phyloP scores from a whole-genome alignment of 345 rosid species.

The Pistacia vera region DNA sequence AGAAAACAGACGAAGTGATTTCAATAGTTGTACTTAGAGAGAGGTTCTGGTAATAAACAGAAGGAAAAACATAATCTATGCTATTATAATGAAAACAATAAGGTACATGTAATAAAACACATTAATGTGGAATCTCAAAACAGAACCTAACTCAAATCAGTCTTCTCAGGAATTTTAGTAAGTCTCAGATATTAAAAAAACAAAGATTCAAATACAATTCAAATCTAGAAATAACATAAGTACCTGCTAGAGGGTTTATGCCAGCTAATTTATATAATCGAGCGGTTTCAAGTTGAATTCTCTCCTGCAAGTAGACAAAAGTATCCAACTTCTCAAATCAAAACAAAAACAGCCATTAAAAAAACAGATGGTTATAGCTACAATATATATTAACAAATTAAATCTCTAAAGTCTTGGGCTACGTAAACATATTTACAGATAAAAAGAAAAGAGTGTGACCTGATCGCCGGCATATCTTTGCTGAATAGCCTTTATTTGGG shows the following conservation, averaged over 20 bases:
- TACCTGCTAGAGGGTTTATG: conserved; percentile 93
- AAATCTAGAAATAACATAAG: not conserved
- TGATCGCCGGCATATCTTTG: conserved; percentile 81
- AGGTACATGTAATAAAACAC: not conserved
- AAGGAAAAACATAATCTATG: not conserved
- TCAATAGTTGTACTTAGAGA: not conserved
- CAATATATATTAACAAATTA: not conserved
- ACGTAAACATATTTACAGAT: not conserved
- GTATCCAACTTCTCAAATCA: conserved; percentile 8
- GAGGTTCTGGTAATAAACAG: not conserved
- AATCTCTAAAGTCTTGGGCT: not conserved
- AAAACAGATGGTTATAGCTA: not conserved
- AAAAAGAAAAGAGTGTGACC: conserved; percentile 39
- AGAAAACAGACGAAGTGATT: not conserved
- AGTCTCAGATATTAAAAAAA: no score
- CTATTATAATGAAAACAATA: not conserved
- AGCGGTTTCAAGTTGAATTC: conserved; percentile 90
- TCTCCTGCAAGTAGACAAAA: conserved; percentile 62
- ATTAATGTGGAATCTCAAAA: not conserved
- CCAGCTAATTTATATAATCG: conserved; percentile 92
- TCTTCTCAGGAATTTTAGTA: not conserved
- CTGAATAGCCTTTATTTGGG: conserved; percentile 92
- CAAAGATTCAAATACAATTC: not conserved
- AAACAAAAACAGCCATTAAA: not conserved
- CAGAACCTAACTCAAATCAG: not conserved